Percentiles rank a stretch among this genome's conserved stretches.
Conservation (phyloP, 2,329 filamentous ascomycete genomes). For the Bipolaris zeicola region DNA sequence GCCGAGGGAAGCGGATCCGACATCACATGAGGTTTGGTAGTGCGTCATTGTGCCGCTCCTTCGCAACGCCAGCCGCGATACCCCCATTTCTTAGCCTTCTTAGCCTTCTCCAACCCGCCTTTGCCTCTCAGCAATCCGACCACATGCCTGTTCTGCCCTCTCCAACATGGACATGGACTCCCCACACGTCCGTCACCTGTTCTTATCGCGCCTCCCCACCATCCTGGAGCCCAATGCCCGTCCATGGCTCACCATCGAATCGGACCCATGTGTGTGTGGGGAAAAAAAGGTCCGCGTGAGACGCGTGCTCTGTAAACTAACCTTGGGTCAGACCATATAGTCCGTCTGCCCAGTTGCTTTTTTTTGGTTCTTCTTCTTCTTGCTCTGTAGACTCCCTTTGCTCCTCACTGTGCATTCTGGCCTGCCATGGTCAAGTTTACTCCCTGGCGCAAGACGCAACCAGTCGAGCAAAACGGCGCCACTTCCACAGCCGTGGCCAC, state of each 20-base stretch:
- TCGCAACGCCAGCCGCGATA: constrained; percentile 12
- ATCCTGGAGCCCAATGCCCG: constrained; percentile 11
- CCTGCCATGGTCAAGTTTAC: constrained; percentile 25
- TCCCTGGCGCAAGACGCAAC: constrained; percentile 25
- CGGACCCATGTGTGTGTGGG: neutral
- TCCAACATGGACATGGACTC: constrained; percentile 10
- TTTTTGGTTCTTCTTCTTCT: neutral
- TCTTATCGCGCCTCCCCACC: constrained; percentile 18
- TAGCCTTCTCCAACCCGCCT: neutral
- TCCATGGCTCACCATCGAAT: neutral
- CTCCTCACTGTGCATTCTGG: too few relatives aligned
- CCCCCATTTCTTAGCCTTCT: neutral
- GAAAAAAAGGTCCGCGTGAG: constrained; percentile 17
- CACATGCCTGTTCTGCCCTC: constrained; percentile 6
- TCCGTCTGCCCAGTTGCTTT: neutral
- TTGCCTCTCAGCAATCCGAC: neutral
- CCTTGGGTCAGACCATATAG: neutral
- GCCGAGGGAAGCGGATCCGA: neutral
- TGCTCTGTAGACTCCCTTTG: neutral
- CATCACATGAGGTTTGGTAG: constrained; percentile 12
- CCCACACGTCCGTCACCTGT: constrained; percentile 29
- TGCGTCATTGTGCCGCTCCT: constrained; percentile 11
- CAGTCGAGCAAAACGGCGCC: constrained; percentile 1
- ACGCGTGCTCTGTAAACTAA: constrained; percentile 8
- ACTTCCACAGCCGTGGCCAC: constrained; percentile 6